phyloP scores from a whole-genome alignment of 2,329 filamentous ascomycete species.

The Stromatinia cepivora region DNA sequence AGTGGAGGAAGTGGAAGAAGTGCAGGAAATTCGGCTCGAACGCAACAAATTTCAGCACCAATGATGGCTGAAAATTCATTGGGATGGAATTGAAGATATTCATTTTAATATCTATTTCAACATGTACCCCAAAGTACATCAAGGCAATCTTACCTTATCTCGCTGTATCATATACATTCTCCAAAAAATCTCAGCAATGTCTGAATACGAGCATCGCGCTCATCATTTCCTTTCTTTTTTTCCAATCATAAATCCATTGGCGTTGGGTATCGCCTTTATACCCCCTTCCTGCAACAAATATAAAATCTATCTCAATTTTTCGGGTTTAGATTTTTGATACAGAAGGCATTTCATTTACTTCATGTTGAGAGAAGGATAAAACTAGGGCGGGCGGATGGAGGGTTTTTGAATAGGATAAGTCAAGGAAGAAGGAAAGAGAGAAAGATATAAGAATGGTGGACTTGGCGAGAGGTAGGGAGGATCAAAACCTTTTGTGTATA shows the following conservation, averaged over 20 bases:
- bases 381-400: neutral
- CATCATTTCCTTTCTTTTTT: constrained; percentile 38
- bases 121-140: constrained; percentile 31
- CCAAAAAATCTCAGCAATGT: constrained; percentile 27
- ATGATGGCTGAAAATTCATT: constrained; percentile 77
- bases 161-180: constrained; percentile 35
- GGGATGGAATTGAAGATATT: constrained; percentile 64
- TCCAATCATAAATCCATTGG: constrained; percentile 37
- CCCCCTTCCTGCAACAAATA: constrained; percentile 36
- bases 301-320: constrained; percentile 34
- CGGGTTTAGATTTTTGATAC: constrained; percentile 30
- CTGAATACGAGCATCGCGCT: constrained; percentile 31
- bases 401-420: neutral
- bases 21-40: constrained; percentile 50
- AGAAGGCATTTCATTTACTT: constrained; percentile 34
- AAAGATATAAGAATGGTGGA: constrained; percentile 7
- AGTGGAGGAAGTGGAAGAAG: constrained; percentile 58
- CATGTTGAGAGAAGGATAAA: constrained; percentile 13
- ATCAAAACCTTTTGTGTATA: constrained; percentile 23
- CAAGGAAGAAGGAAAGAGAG: neutral
- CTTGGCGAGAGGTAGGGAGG: constrained; percentile 5
- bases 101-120: constrained; percentile 29
- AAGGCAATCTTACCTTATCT: constrained; percentile 26
- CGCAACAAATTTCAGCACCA: constrained; percentile 69
- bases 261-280: constrained; percentile 38